These are phyloP conservation scores for Primulina tabacum DNA, from an alignment of 257 asterid species.

Conservation along the genomic window DNA sequence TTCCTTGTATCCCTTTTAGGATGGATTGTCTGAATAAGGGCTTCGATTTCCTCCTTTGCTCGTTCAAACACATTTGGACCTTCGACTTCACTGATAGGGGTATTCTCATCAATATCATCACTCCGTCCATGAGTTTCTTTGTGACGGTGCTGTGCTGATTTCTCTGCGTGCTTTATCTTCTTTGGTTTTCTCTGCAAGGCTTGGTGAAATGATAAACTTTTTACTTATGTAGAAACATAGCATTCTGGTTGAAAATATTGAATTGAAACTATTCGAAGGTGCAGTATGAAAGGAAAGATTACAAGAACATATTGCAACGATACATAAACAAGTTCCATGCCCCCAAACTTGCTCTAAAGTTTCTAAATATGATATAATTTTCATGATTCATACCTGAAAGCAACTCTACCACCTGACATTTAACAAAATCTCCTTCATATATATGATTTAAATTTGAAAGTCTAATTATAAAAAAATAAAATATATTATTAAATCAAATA, in stretches of 20 bases:
- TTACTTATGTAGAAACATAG: conserved; percentile 28
- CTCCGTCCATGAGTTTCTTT: conserved; percentile 81
- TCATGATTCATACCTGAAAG: conserved; percentile 36
- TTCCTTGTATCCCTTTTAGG: conserved; percentile 47
- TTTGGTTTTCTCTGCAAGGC: conserved; percentile 26
- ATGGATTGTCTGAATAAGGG: conserved; percentile 50
- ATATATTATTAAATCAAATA: too few relatives aligned
- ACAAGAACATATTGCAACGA: not conserved
- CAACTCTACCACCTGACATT: conserved; percentile 30
- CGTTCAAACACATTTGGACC: conserved; percentile 76
- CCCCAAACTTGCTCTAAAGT: conserved; percentile 7
- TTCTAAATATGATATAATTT: not conserved
- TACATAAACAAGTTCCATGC: not conserved
- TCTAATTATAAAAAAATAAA: too few relatives aligned
- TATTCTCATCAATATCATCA: conserved; percentile 52
- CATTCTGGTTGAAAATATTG: conserved; percentile 11
- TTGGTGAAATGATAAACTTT: conserved; percentile 30
- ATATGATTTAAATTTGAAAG: too few relatives aligned
- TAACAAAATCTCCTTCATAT: not conserved
- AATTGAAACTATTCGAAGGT: not conserved
- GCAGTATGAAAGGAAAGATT: not conserved
- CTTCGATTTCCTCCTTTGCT: conserved; percentile 90
- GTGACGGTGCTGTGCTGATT: conserved; percentile 40
- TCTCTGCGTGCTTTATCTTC: conserved; percentile 33
- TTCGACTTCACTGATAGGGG: conserved; percentile 49